A percentile compares a stretch with the other conserved stretches of the same genome.
Evolutionary conservation across 2,329 filamentous ascomycete species (phyloP).

Genomic region (Grosmannia penicillata): DNA sequence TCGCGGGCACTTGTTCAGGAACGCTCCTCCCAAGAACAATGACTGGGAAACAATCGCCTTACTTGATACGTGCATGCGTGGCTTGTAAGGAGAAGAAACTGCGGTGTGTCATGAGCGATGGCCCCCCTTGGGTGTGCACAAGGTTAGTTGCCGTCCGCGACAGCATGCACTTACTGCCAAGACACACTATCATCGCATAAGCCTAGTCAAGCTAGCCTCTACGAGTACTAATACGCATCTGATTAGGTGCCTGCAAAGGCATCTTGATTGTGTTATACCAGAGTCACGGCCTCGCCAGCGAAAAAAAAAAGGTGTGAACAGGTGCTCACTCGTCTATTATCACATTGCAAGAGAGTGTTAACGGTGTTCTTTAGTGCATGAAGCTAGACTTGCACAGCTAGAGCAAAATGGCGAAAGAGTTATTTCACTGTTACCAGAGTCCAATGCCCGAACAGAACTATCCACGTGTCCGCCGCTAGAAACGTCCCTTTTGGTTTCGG

Average conservation of each 20-base stretch:
- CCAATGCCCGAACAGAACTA: neutral
- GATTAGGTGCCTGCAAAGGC: slow-evolving; percentile 1
- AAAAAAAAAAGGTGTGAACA: neutral
- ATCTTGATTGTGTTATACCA: slow-evolving; percentile 1
- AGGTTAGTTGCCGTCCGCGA: neutral
- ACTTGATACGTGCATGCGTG: neutral
- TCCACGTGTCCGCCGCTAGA: neutral
- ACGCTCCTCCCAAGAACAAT: too few species aligned
- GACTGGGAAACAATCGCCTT: neutral
- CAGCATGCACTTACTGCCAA: neutral
- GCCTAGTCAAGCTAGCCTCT: too few species aligned
- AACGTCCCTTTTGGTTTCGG: neutral
- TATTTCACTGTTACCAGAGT: neutral
- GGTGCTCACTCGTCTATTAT: neutral
- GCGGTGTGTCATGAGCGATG: slow-evolving; percentile 2
- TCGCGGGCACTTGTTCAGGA: too few species aligned
- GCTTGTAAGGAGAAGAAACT: slow-evolving; percentile 5
- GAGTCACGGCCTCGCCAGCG: neutral
- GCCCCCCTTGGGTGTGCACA: slow-evolving; percentile 2
- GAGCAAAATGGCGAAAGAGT: slow-evolving; percentile 1
- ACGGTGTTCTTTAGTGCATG: neutral
- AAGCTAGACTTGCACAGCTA: neutral
- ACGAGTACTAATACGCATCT: neutral
- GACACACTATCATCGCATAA: too few species aligned
- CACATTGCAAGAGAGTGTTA: neutral